phyloP scores from a whole-genome alignment of 2,329 filamentous ascomycete species.

The Paecilomyces sp. region DNA sequence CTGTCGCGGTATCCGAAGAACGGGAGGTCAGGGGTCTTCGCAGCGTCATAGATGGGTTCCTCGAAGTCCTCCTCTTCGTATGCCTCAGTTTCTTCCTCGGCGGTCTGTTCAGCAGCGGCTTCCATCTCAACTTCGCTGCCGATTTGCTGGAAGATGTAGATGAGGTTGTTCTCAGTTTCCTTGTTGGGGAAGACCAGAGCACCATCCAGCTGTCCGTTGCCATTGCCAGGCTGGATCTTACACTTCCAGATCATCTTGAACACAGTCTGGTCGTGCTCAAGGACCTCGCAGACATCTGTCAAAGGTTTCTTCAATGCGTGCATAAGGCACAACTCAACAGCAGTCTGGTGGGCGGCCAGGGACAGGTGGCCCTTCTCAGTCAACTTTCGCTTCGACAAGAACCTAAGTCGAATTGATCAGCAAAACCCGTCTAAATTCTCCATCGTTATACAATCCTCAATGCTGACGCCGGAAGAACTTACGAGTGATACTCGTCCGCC shows the following conservation, averaged over 20 bases:
- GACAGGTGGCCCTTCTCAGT: conserved; percentile 28
- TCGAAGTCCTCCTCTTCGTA: conserved; percentile 19
- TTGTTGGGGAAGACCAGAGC: conserved; percentile 25
- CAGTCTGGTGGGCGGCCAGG: conserved; percentile 46
- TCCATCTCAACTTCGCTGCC: conserved; percentile 13
- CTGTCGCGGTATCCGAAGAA: conserved; percentile 17
- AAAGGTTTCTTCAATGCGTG: conserved; percentile 34
- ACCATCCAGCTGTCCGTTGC: conserved; percentile 14
- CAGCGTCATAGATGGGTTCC: conserved; percentile 14
- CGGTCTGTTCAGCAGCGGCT: neutral
- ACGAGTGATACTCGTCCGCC: conserved; percentile 37
- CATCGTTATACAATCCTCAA: neutral
- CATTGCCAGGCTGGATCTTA: conserved; percentile 18
- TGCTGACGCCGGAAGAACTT: conserved; percentile 11
- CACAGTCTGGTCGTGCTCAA: conserved; percentile 21
- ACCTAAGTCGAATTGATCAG: conserved; percentile 10
- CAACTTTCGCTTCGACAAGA: conserved; percentile 30
- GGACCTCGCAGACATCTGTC: conserved; percentile 25
- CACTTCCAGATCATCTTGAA: conserved; percentile 24
- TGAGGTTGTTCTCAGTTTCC: conserved; percentile 21
- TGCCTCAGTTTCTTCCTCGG: conserved; percentile 7
- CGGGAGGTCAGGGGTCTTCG: conserved; percentile 4
- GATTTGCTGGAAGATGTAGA: conserved; percentile 29
- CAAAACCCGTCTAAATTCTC: neutral
- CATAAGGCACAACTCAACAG: conserved; percentile 50